Percentiles rank a stretch among this genome's conserved stretches.
Conservation (phyloP, 495 filamentous ascomycete genomes). For the Penicillium waksmanii region DNA sequence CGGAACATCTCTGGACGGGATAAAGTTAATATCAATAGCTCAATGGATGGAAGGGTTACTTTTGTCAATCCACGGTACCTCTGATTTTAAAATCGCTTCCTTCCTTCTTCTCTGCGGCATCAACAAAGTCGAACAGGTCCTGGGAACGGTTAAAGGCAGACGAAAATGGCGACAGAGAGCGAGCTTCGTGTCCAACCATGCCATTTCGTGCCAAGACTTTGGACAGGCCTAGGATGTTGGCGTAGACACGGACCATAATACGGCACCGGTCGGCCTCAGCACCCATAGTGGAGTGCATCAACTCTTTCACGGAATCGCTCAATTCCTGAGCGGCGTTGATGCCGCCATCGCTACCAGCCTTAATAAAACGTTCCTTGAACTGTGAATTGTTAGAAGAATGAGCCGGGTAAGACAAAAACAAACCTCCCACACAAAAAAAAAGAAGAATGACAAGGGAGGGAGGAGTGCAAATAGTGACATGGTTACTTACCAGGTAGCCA, state of each 20-base stretch:
- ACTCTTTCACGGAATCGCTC: constrained; percentile 51
- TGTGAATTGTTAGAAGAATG: constrained; percentile 8
- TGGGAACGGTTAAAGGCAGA: constrained; percentile 62
- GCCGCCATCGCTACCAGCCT: constrained; percentile 58
- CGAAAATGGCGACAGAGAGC: constrained; percentile 57
- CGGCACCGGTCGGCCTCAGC: constrained; percentile 54
- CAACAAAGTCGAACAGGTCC: constrained; percentile 63
- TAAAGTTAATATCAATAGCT: constrained; percentile 7
- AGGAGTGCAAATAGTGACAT: background rate
- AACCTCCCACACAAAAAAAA: background rate
- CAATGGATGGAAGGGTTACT: background rate
- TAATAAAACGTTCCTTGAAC: constrained; percentile 61
- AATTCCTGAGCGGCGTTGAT: constrained; percentile 57
- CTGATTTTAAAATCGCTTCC: constrained; percentile 63
- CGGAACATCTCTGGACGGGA: constrained; percentile 53
- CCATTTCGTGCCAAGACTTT: constrained; percentile 51
- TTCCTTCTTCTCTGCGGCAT: constrained; percentile 64
- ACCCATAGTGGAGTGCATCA: constrained; percentile 49
- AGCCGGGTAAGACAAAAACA: background rate
- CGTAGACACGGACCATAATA: constrained; percentile 64
- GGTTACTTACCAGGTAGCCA: constrained; percentile 50
- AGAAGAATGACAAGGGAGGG: background rate
- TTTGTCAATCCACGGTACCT: constrained; percentile 38
- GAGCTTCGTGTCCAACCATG: constrained; percentile 52
- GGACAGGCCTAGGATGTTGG: constrained; percentile 59